phyloP scores from a whole-genome alignment of 345 rosid genomes.

The Moringa oleifera region DNA sequence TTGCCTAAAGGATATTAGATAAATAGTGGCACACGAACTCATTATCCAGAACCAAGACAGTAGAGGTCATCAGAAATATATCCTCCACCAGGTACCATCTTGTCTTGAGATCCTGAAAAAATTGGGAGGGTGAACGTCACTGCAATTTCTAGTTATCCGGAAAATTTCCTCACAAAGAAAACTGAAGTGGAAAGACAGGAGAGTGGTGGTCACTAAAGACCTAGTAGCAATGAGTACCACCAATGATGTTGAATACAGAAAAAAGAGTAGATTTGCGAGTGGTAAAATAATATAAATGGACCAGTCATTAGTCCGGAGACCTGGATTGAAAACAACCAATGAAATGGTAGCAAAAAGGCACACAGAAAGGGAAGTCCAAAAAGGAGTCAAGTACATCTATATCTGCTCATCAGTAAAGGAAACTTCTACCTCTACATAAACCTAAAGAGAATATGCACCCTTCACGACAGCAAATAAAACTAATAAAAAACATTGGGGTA shows the following conservation, averaged over 20 bases:
- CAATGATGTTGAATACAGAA: background rate
- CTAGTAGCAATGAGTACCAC: background rate
- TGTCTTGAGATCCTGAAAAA: conserved; percentile 17
- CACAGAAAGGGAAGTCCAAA: too few species aligned
- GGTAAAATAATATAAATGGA: background rate
- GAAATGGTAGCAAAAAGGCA: background rate
- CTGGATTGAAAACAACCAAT: too few species aligned
- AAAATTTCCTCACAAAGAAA: background rate
- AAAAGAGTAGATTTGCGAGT: background rate
- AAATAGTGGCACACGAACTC: conserved; percentile 13
- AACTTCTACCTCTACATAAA: too few species aligned
- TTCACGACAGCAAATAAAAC: too few species aligned
- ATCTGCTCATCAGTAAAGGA: too few species aligned
- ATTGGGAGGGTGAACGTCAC: background rate
- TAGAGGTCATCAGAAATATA: conserved; percentile 15
- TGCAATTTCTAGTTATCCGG: background rate
- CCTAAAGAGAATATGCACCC: too few species aligned
- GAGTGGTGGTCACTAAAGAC: background rate
- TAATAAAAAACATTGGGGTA: too few species aligned
- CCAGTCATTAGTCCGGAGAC: background rate
- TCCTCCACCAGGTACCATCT: conserved; percentile 19
- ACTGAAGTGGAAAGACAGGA: background rate
- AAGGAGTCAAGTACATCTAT: too few species aligned
- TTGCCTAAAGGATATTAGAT: background rate
- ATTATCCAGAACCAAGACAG: conserved; percentile 18